Percentiles rank a stretch among this genome's conserved stretches.
Evolutionary conservation across 805 yeast genomes (phyloP).

Genomic region (Cyberlindnera japonica): DNA sequence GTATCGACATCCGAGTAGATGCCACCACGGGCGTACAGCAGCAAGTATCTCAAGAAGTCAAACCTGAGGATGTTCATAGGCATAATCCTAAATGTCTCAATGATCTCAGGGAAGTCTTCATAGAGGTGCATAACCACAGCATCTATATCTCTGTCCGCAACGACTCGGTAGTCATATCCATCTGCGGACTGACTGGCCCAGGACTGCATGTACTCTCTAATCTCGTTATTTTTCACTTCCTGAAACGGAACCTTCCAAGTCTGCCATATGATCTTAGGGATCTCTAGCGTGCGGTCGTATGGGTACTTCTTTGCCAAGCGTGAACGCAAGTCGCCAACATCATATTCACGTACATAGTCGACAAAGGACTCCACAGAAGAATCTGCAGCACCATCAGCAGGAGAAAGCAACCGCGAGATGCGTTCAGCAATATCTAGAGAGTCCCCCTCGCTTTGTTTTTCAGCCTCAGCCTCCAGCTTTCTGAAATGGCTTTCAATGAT

Average conservation of each 20-base stretch:
- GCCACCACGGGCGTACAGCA: slow-evolving; percentile 27
- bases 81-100: slow-evolving; percentile 44
- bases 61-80: slow-evolving; percentile 51
- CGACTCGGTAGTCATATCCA: slow-evolving; percentile 17
- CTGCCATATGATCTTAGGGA: slow-evolving; percentile 48
- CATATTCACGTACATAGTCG: slow-evolving; percentile 18
- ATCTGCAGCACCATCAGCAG: background rate
- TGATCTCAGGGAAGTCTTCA: slow-evolving; percentile 44
- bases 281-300: slow-evolving; percentile 19
- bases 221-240: slow-evolving; percentile 29
- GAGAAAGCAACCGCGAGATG: slow-evolving; percentile 1
- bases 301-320: slow-evolving; percentile 15
- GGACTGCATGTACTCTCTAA: slow-evolving; percentile 14
- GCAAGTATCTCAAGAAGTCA: slow-evolving; percentile 54
- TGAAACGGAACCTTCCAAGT: slow-evolving; percentile 37
- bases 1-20: slow-evolving; percentile 51
- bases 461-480: background rate
- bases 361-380: slow-evolving; percentile 1
- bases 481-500: background rate
- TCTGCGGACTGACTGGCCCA: slow-evolving; percentile 18
- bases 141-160: slow-evolving; percentile 41
- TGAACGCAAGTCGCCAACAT: slow-evolving; percentile 18
- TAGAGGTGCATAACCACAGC: slow-evolving; percentile 35
- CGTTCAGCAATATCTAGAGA: background rate
- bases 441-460: background rate